Evolutionary conservation across 129 eudicot genomes (phyloP).

Genomic region (Flaveria sonorensis): DNA sequence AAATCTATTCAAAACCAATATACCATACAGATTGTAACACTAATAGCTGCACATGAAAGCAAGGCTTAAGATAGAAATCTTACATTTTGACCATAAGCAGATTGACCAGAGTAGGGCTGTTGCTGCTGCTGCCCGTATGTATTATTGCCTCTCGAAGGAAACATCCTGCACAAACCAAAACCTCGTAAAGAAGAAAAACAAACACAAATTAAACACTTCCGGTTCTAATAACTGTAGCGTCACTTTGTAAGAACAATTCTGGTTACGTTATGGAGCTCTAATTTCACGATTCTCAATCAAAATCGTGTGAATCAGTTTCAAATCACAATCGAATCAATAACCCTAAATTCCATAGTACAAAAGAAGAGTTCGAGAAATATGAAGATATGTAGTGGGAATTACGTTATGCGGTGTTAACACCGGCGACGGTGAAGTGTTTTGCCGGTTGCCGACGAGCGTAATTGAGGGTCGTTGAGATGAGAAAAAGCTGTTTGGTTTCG

Average conservation of each 20-base stretch:
- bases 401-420: constrained; percentile 8
- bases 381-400: not conserved
- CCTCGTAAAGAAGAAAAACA: constrained; percentile 1
- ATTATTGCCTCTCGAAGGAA: constrained; percentile 74
- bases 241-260: not conserved
- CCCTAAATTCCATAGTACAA: constrained; percentile 16
- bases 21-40: not conserved
- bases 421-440: constrained; percentile 18
- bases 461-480: constrained; percentile 12
- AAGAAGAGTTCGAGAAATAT: not conserved
- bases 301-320: not conserved
- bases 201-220: constrained; percentile 8
- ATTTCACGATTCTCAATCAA: not conserved
- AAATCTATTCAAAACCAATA: constrained; percentile 1
- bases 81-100: constrained; percentile 75
- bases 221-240: not conserved
- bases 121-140: constrained; percentile 55
- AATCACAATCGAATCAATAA: not conserved
- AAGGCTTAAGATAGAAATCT: not conserved
- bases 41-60: not conserved
- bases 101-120: constrained; percentile 61
- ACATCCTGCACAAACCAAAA: constrained; percentile 43
- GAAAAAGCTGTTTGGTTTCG: not conserved
- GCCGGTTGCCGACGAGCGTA: constrained; percentile 20
- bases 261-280: not conserved